Percentiles rank a stretch among this genome's conserved stretches.
These are phyloP conservation scores for Silybum marianum DNA, from an alignment of 129 eudicot genomes.

Conservation along the genomic window DNA sequence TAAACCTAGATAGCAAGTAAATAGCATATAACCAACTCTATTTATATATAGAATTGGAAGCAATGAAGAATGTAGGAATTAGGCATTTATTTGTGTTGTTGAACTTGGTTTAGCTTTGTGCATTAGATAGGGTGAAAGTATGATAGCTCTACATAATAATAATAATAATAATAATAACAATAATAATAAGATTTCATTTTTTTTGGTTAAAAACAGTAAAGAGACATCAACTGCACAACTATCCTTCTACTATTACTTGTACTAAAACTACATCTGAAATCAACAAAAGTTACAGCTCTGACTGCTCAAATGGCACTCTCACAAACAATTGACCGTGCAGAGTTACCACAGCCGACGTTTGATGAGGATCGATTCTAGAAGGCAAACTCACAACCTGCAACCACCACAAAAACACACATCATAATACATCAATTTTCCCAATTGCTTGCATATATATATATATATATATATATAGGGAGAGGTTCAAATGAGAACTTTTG, in stretches of 20 bases:
- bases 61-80: not conserved
- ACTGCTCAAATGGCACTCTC: conserved; percentile 93
- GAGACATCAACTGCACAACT: conserved; percentile 18
- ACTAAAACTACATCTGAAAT: not conserved
- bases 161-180: not conserved
- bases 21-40: not conserved
- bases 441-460: not conserved
- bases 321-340: conserved; percentile 93
- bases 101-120: not conserved
- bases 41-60: not conserved
- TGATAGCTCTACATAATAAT: not conserved
- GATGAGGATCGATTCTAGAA: conserved; percentile 94
- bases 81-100: not conserved
- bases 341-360: conserved; percentile 95
- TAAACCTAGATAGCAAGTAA: no score
- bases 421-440: not conserved
- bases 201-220: not conserved
- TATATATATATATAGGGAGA: no score
- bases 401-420: not conserved
- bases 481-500: no score
- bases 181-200: not conserved
- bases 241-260: conserved; percentile 15
- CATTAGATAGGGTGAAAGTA: not conserved
- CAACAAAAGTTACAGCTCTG: conserved; percentile 29
- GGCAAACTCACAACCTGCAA: conserved; percentile 86